Evolutionary conservation across 441 rosid genomes (phyloP), one percentile per base, ranked within the genome.

Genomic region (Rhodomyrtus psidioides): DNA sequence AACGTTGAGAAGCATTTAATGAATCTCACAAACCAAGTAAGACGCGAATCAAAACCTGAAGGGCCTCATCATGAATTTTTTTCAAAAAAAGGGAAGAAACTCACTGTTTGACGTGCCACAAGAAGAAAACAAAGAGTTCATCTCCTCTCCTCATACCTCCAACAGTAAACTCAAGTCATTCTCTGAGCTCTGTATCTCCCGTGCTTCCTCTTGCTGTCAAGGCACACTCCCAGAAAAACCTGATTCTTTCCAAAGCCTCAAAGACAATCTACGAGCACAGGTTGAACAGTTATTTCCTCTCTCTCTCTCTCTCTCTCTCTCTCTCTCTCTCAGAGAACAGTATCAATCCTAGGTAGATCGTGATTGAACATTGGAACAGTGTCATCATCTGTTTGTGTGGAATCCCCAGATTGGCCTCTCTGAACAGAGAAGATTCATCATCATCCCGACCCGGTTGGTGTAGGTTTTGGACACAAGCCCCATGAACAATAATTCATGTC

Each of bases 11-110:
- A 60, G 4, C 0, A 34, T 28, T 8, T 60, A 16, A 1, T 1
- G 8, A 27, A 14, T 60, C 5, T 60, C 1, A 30, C 7, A 28
- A 60, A 60, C 15, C 2, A 60, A 1, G 21, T 4, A 60, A 28
- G 6, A 28, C 0, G 0, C 0, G 1, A 28, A 3, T 62, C 3
- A 16, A 62, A 28, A 62, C 12, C 10, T 4, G 10, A 7, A 15
- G 1, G 19, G 3, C 15, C 30, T 1, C 23, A 2, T 28, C 74
- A 62, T 5, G 2, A 62, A 62, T 8, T 30, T 17, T 30, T 17
- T 28, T 30, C 21, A 30, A 17, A 60, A 15, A 3, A 26, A 39
- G 9, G 79, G n/a, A 39, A 70, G 79, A 70, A 39, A 0, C 49
- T 17, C 76, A 17, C 46, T 39, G 8, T 16, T 39, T 6, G n/a